A percentile compares a stretch with the other conserved stretches of the same genome.
phyloP scores from a whole-genome alignment of 805 yeast genomes.

The Saccharomycopsis olivae region DNA sequence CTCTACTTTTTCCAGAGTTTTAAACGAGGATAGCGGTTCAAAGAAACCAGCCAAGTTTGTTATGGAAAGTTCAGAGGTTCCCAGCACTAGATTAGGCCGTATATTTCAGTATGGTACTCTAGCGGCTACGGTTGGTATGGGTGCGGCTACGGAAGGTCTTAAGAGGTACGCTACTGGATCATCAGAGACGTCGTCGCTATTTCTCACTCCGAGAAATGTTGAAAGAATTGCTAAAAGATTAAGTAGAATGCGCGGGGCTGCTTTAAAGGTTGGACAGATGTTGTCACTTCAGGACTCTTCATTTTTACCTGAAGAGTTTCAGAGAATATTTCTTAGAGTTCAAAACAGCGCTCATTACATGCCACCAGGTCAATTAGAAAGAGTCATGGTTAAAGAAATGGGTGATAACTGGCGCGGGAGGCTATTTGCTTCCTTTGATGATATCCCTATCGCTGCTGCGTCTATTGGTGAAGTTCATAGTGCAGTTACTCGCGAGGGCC shows the following conservation, averaged over 20 bases:
- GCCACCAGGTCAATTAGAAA: slow-evolving; percentile 86
- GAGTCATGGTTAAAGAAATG: slow-evolving; percentile 59
- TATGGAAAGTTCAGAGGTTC: slow-evolving; percentile 62
- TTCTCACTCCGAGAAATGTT: slow-evolving; percentile 73
- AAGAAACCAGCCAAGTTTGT: slow-evolving; percentile 32
- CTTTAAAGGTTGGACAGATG: slow-evolving; percentile 94
- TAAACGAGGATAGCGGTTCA: slow-evolving; percentile 22
- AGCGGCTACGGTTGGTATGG: slow-evolving; percentile 85
- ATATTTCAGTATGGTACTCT: slow-evolving; percentile 86
- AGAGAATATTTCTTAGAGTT: slow-evolving; percentile 67
- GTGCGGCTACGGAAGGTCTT: slow-evolving; percentile 71
- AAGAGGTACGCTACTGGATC: slow-evolving; percentile 53
- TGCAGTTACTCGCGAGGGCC: slow-evolving; percentile 58
- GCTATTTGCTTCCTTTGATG: slow-evolving; percentile 63
- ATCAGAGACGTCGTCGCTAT: slow-evolving; percentile 35
- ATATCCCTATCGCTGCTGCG: slow-evolving; percentile 92
- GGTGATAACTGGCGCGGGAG: slow-evolving; percentile 71
- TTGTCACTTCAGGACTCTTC: slow-evolving; percentile 87
- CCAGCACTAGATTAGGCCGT: slow-evolving; percentile 77
- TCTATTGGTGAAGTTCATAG: slow-evolving; percentile 94
- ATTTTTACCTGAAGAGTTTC: slow-evolving; percentile 76
- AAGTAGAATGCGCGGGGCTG: slow-evolving; percentile 97
- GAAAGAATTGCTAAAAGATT: slow-evolving; percentile 82
- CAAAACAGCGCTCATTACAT: slow-evolving; percentile 94
- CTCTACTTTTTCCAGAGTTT: background rate